Percentiles rank a stretch among this genome's conserved stretches.
Conservation (phyloP, 495 filamentous ascomycete species). For the Penicillium riverlandense region DNA sequence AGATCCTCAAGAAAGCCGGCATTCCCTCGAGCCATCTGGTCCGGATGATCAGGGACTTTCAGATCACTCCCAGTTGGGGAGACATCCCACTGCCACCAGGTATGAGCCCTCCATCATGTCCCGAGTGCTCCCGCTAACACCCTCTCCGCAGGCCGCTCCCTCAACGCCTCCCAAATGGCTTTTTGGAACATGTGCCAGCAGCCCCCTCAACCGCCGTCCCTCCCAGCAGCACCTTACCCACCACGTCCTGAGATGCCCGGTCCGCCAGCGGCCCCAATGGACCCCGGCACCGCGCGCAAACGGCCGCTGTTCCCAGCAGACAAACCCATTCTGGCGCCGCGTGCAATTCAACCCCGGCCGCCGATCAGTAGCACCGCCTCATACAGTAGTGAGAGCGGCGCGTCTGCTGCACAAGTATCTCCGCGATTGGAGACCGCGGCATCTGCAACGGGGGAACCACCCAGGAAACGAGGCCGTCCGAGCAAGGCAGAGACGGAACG, state of each 20-base stretch:
- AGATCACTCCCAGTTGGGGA: slow-evolving; percentile 47
- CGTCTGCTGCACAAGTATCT: slow-evolving; percentile 28
- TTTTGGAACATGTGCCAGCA: slow-evolving; percentile 29
- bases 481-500: slow-evolving; percentile 50
- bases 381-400: slow-evolving; percentile 33
- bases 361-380: slow-evolving; percentile 23
- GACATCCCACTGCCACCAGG: slow-evolving; percentile 52
- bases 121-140: background rate
- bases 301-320: slow-evolving; percentile 27
- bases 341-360: slow-evolving; percentile 37
- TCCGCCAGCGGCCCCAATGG: slow-evolving; percentile 16
- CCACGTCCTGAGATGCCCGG: slow-evolving; percentile 11
- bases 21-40: slow-evolving; percentile 43
- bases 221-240: slow-evolving; percentile 8
- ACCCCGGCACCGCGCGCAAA: slow-evolving; percentile 23
- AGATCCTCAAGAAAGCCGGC: slow-evolving; percentile 53
- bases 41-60: slow-evolving; percentile 40
- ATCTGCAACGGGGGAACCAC: slow-evolving; percentile 26
- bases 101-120: slow-evolving; percentile 13
- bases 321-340: slow-evolving; percentile 24
- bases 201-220: slow-evolving; percentile 10
- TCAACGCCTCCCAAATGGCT: slow-evolving; percentile 36
- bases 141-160: slow-evolving; percentile 27
- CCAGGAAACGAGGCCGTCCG: slow-evolving; percentile 54
- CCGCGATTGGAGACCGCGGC: slow-evolving; percentile 16